These are phyloP conservation scores for Podospora fimiseda DNA, from an alignment of 495 filamentous ascomycete genomes.

Conservation along the genomic window DNA sequence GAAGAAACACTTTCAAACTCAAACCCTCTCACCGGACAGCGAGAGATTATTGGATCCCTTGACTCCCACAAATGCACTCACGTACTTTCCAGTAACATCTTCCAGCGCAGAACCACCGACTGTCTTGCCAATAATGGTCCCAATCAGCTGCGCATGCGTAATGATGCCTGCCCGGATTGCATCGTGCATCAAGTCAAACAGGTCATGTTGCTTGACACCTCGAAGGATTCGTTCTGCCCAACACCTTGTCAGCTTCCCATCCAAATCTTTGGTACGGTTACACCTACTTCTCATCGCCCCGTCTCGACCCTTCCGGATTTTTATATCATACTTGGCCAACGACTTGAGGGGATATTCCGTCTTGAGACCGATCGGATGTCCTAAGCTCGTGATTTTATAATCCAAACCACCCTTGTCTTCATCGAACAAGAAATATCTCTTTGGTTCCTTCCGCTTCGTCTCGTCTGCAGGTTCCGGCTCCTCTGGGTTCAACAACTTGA, in stretches of 20 bases:
- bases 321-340: conserved; percentile 31
- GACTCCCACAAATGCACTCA: conserved; percentile 21
- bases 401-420: conserved; percentile 22
- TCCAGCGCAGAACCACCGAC: conserved; percentile 26
- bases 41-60: conserved; percentile 17
- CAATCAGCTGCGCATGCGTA: conserved; percentile 30
- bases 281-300: conserved; percentile 27
- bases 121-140: conserved; percentile 28
- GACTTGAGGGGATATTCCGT: conserved; percentile 29
- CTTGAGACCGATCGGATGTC: conserved; percentile 28
- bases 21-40: conserved; percentile 20
- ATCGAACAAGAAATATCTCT: conserved; percentile 28
- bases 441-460: conserved; percentile 11
- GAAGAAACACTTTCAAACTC: no score
- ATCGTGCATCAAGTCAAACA: conserved; percentile 28
- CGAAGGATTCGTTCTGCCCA: conserved; percentile 24
- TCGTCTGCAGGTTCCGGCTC: conserved; percentile 1
- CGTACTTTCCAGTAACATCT: conserved; percentile 26
- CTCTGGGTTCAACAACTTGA: conserved; percentile 19
- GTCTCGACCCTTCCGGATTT: conserved; percentile 29
- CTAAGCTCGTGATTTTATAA: conserved; percentile 32
- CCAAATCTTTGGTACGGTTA: not conserved
- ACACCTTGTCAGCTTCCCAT: not conserved
- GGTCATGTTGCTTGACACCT: conserved; percentile 28
- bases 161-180: conserved; percentile 27